Evolutionary conservation across 2,329 filamentous ascomycete species (phyloP), one percentile per base, ranked within the genome.

Genomic region (Penicillium sumatraense): DNA sequence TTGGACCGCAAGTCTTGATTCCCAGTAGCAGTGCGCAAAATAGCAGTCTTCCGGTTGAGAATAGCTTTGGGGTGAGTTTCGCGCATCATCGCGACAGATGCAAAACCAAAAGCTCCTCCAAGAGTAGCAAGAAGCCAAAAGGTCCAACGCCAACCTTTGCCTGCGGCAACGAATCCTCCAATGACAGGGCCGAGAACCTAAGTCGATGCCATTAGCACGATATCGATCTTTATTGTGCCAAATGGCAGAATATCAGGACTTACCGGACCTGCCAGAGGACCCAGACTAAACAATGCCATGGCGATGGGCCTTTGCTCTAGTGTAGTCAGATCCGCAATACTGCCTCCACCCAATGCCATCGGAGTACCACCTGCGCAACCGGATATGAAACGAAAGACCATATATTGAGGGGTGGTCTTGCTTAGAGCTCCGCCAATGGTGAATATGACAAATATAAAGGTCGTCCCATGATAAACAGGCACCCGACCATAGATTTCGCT

Each of bases 401-500:
- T 5, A 23, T 38, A 54, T 29, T 3, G 71, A 72, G 2, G 73
- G 72, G n/a, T 38, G 20, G 21, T 18, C 2, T 10, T 54, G 29
- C 52, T 35, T 7, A 89, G 74, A 1, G 85, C 88, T 54, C 86
- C 88, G 0, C 84, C 87, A 59, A 90, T 80, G 42, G 83, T 84
- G 75, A 85, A 89, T 1, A 82, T 67, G 53, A 85, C 80, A 68
- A 89, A 90, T 54, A 85, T 77, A 5, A 80, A 65, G 59, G 86
- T 89, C 54, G 83, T 81, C 2, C 65, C 69, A 20, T 82, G 79
- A 57, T 89, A 80, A 29, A 89, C 69, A 1, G 79, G 71, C 3
- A 83, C 71, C 3, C 87, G 80, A 1, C 88, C 87, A 64, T 87
- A 89, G 53, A 89, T 82, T 68, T 90, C 87, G 1, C 80, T 84